Evolutionary conservation across 2,329 filamentous ascomycete genomes (phyloP).

Genomic region (Neofusicoccum parvum): DNA sequence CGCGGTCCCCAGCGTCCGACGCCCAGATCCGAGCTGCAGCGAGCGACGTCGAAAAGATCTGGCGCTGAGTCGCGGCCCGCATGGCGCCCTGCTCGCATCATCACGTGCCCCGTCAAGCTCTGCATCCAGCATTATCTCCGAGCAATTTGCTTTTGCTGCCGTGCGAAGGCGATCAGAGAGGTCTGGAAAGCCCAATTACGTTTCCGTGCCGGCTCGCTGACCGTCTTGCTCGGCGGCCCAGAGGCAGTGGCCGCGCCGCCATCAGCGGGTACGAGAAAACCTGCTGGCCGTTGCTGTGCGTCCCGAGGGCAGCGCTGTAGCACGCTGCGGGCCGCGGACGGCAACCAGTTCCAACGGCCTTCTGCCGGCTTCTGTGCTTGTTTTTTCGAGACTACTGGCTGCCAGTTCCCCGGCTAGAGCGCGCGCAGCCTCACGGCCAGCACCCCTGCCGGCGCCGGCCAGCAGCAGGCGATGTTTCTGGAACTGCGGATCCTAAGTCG

Average conservation of each 20-base stretch:
- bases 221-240: neutral
- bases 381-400: neutral
- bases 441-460: neutral
- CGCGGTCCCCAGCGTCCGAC: neutral
- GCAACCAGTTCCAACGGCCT: slow-evolving; percentile 10
- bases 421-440: neutral
- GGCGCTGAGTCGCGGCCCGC: slow-evolving; percentile 12
- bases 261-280: neutral
- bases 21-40: slow-evolving; percentile 9
- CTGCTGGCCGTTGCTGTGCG: slow-evolving; percentile 14
- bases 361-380: neutral
- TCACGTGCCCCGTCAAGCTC: neutral
- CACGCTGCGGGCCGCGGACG: slow-evolving; percentile 12
- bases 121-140: slow-evolving; percentile 11
- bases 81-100: neutral
- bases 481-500: slow-evolving; percentile 4
- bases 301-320: neutral
- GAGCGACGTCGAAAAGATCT: neutral
- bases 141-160: slow-evolving; percentile 19
- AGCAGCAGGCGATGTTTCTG: slow-evolving; percentile 7
- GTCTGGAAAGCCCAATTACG: slow-evolving; percentile 3
- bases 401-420: slow-evolving; percentile 3
- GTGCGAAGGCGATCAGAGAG: slow-evolving; percentile 6
- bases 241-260: neutral
- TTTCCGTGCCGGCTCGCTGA: neutral